A percentile compares a stretch with the other conserved stretches of the same genome.
Conservation (phyloP, 169 alveolate genomes). For the Plasmodium chabaudi region DNA sequence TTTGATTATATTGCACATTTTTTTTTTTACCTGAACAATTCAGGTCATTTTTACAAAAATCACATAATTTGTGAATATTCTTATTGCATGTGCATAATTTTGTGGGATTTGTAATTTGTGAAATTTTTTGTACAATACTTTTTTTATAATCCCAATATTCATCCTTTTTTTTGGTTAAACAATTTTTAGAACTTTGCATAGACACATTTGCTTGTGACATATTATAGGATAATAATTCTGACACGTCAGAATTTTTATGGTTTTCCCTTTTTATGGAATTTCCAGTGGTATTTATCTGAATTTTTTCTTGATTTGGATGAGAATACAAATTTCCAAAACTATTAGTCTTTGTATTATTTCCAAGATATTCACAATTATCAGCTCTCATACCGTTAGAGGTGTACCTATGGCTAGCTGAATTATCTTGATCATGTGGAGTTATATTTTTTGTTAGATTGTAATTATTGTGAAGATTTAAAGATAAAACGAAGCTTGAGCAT, state of each 20-base stretch:
- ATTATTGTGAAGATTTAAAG: constrained; percentile 29
- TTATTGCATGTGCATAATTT: not conserved
- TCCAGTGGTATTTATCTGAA: too few relatives aligned
- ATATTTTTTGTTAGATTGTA: not conserved
- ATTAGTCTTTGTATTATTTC: not conserved
- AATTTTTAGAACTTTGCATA: too few relatives aligned
- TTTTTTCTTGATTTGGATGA: too few relatives aligned
- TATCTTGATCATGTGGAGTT: too few relatives aligned
- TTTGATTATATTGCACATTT: not conserved
- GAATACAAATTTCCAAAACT: too few relatives aligned
- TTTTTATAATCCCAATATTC: not conserved
- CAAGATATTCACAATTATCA: not conserved
- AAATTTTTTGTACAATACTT: not conserved
- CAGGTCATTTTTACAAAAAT: not conserved
- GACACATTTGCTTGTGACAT: too few relatives aligned
- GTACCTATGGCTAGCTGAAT: not conserved
- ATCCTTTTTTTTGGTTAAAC: not conserved
- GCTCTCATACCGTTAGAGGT: not conserved
- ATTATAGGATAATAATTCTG: too few relatives aligned
- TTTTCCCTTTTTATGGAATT: too few relatives aligned
- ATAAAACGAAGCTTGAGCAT: constrained; percentile 38
- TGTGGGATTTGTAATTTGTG: not conserved
- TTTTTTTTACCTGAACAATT: not conserved
- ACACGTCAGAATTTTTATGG: too few relatives aligned
- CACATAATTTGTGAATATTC: not conserved